A percentile compares a stretch with the other conserved stretches of the same genome.
Conservation (phyloP, 2,329 filamentous ascomycete genomes). For the Aspergillus transmontanensis region DNA sequence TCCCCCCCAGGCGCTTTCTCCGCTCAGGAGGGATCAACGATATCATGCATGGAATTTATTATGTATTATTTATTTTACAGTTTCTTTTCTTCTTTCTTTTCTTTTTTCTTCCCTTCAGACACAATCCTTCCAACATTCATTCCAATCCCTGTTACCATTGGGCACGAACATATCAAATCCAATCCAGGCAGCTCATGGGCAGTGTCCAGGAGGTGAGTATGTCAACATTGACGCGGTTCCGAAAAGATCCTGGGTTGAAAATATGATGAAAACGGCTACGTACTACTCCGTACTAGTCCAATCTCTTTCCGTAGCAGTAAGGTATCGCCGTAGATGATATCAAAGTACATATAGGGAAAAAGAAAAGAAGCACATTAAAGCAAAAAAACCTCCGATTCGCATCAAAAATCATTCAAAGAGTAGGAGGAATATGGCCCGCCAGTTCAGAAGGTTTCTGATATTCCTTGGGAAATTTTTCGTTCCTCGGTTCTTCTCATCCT, state of each 20-base stretch:
- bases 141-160: slow-evolving; percentile 15
- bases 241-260: neutral
- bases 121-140: slow-evolving; percentile 5
- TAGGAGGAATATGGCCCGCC: neutral
- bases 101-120: neutral
- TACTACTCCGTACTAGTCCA: slow-evolving; percentile 5
- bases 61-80: neutral
- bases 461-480: neutral
- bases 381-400: slow-evolving; percentile 1
- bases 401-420: neutral
- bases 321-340: neutral
- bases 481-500: neutral
- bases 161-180: slow-evolving; percentile 12
- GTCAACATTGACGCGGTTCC: neutral
- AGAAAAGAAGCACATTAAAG: slow-evolving; percentile 5
- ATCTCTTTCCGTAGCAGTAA: neutral
- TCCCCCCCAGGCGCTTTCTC: neutral
- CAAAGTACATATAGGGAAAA: slow-evolving; percentile 2
- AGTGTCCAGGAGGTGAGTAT: neutral
- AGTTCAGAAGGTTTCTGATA: neutral
- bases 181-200: slow-evolving; percentile 10
- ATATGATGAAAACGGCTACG: neutral
- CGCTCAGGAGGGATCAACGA: neutral
- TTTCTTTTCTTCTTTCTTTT: neutral
- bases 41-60: neutral